phyloP scores from a whole-genome alignment of 1,139 yeast species.

The Sugiyamaella xylanicola region DNA sequence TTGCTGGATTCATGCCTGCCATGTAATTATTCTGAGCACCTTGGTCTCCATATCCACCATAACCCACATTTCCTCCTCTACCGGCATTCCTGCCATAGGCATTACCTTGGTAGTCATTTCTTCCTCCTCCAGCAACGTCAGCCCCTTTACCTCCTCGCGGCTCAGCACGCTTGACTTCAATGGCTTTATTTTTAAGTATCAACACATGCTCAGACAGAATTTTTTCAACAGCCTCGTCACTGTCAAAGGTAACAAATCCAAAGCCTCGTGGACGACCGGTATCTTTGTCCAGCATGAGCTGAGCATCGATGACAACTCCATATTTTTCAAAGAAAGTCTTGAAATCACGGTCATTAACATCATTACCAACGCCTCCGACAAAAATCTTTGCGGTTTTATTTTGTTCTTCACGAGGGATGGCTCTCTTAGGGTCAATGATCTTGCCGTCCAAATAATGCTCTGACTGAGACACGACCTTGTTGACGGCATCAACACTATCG shows the following conservation, averaged over 20 bases:
- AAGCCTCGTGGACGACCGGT: constrained; percentile 98
- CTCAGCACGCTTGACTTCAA: constrained; percentile 98
- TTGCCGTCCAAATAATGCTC: constrained; percentile 95
- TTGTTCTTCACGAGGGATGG: constrained; percentile 97
- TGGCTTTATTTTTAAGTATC: constrained; percentile 82
- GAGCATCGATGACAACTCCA: constrained; percentile 95
- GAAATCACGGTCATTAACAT: constrained; percentile 91
- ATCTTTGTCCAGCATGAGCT: constrained; percentile 95
- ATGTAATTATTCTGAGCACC: constrained; percentile 38
- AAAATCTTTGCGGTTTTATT: constrained; percentile 96
- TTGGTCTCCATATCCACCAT: constrained; percentile 14
- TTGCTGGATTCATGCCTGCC: constrained; percentile 70
- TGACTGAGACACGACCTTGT: constrained; percentile 72
- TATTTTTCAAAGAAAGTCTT: constrained; percentile 84
- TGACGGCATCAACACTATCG: constrained; percentile 78
- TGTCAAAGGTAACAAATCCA: constrained; percentile 95
- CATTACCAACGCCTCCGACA: constrained; percentile 97
- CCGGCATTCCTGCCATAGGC: constrained; percentile 21
- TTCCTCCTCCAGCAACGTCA: constrained; percentile 15
- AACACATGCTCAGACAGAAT: constrained; percentile 83
- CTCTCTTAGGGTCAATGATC: constrained; percentile 96
- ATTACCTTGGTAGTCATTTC: constrained; percentile 6
- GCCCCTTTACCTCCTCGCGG: constrained; percentile 62
- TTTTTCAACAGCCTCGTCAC: constrained; percentile 92
- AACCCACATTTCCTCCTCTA: constrained; percentile 28